phyloP scores from a whole-genome alignment of 371 early-diverging fungal species.

The Mortierella sp. region DNA sequence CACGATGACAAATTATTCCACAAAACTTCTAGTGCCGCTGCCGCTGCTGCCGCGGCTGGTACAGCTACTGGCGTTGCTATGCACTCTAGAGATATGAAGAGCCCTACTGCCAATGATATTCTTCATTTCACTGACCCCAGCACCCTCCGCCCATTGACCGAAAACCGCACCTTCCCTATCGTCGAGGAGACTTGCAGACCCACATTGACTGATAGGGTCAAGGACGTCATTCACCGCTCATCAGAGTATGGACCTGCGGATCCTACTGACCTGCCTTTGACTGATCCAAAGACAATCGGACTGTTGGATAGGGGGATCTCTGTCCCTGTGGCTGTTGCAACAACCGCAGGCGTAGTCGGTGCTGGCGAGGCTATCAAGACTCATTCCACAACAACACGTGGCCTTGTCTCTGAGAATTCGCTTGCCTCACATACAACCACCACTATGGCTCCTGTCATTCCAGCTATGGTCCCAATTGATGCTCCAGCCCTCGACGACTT shows the following conservation, averaged over 20 bases:
- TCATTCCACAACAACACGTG: too few species aligned
- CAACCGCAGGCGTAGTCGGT: too few species aligned
- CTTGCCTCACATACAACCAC: too few species aligned
- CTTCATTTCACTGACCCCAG: conserved; percentile 4
- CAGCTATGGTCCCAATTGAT: too few species aligned
- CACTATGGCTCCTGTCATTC: too few species aligned
- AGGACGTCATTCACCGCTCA: not conserved
- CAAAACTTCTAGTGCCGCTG: not conserved
- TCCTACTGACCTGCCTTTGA: conserved; percentile 5
- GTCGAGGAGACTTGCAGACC: not conserved
- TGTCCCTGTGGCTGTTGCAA: too few species aligned
- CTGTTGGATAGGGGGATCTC: not conserved
- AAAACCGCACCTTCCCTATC: not conserved
- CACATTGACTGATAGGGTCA: not conserved
- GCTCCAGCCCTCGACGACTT: too few species aligned
- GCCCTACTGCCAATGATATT: not conserved
- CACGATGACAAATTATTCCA: not conserved
- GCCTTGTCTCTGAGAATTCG: too few species aligned
- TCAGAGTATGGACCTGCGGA: conserved; percentile 23
- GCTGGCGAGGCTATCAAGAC: too few species aligned
- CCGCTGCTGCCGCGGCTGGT: not conserved
- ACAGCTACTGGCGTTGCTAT: not conserved
- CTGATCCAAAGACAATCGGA: conserved; percentile 15
- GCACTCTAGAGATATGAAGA: not conserved
- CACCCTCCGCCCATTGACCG: not conserved